Evolutionary conservation across 208 protist genomes (phyloP), one percentile per base, ranked within the genome.

Genomic region (Endotrypanum monterogeii): DNA sequence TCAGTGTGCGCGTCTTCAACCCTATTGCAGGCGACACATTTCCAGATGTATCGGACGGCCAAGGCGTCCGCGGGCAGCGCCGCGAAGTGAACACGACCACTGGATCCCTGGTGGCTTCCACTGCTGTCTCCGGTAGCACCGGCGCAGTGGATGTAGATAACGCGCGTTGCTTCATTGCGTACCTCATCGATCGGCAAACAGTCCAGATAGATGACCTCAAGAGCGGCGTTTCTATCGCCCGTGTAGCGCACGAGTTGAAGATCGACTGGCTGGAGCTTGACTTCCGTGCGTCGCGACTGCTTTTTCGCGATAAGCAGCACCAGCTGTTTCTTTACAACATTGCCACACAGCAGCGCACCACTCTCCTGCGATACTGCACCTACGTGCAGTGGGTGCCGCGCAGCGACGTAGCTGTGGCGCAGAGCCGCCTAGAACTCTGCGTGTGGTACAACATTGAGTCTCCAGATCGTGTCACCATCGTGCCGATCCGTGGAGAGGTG

Each of bases 321-420:
- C 88, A 96, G 73, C 89, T 99, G 18, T 95, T 96, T 79, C 83
- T 99, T 12, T 99, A 97, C 86, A 89, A 99, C 80, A 73, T 99
- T 39, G 80, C 78, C 50, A 92, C 84, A 6, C 94, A 98, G 84
- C 85, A 78, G 62, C 89, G 91, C 41, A 89, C 82, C 2, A 98
- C 98, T 23, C 74, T 99, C 58, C 85, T 99, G 50, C 97, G 96
- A 74, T 99, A 98, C 91, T 98, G 94, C 88, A 94, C 89, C 30
- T 99, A 99, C 83, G 97, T 98, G n/a, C 93, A 99, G 77, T 99
- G 98, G 98, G 98, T 99, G 5, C 98, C 98, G 28, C 86, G 96
- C 58, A 97, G 97, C 71, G 98, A 99, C 74, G 98, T 99, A 2
- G 97, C 99, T 28, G 98, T 99, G n/a, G 98, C 98, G 30, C 98